These are phyloP conservation scores for Xerocomellus dryophilus DNA, from an alignment of 768 basidiomycete species.

Conservation along the genomic window DNA sequence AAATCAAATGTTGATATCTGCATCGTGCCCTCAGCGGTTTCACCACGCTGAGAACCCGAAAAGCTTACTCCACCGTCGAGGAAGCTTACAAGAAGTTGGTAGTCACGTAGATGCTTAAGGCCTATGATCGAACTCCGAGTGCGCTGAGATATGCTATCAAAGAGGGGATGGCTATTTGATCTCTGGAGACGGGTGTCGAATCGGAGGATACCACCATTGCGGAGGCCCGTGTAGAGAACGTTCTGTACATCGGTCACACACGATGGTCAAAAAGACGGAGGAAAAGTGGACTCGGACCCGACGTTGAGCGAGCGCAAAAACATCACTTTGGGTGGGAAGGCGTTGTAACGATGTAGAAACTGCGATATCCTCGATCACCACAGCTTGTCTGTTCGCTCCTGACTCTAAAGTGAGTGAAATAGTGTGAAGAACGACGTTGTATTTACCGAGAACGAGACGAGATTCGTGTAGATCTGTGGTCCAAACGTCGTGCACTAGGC, in stretches of 20 bases:
- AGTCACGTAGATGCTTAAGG: conserved; percentile 47
- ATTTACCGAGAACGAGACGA: conserved; percentile 52
- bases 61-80: conserved; percentile 57
- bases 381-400: conserved; percentile 55
- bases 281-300: conserved; percentile 35
- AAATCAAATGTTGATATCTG: conserved; percentile 64
- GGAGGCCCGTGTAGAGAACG: conserved; percentile 52
- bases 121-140: conserved; percentile 49
- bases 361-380: conserved; percentile 52
- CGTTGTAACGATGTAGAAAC: conserved; percentile 32
- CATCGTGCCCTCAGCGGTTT: not conserved
- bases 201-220: conserved; percentile 56
- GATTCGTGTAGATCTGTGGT: conserved; percentile 47
- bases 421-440: not conserved
- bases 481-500: conserved; percentile 53
- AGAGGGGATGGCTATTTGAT: conserved; percentile 38
- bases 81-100: conserved; percentile 54
- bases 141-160: conserved; percentile 33
- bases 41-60: not conserved
- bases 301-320: conserved; percentile 56
- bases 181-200: conserved; percentile 55
- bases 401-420: not conserved
- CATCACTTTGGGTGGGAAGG: conserved; percentile 58
- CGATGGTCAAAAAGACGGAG: not conserved
- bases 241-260: conserved; percentile 33